phyloP scores from a whole-genome alignment of 805 yeast species.

The Metschnikowia anglica region DNA sequence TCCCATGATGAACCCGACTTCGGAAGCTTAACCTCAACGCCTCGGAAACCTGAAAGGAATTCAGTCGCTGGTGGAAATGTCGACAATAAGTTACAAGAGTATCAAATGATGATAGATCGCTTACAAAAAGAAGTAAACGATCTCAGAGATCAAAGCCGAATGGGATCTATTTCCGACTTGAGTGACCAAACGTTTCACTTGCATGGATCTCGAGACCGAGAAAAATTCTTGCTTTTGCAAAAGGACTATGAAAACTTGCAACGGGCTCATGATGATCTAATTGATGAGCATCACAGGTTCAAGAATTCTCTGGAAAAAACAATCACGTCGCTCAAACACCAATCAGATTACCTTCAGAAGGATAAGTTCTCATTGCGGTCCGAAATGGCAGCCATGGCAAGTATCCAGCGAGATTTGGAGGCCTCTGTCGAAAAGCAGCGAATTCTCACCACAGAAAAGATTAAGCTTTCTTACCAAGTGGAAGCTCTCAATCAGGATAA shows the following conservation, averaged over 20 bases:
- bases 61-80: conserved; percentile 20
- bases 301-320: conserved; percentile 12
- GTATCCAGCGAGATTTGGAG: conserved; percentile 38
- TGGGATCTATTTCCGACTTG: conserved; percentile 13
- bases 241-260: conserved; percentile 18
- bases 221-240: conserved; percentile 13
- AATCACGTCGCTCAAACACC: conserved; percentile 14
- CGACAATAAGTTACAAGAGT: conserved; percentile 30
- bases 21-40: conserved; percentile 2
- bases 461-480: conserved; percentile 39
- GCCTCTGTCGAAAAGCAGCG: conserved; percentile 46
- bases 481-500: conserved; percentile 43
- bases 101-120: conserved; percentile 31
- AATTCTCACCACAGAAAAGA: conserved; percentile 43
- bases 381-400: conserved; percentile 23
- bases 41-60: background rate
- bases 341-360: conserved; percentile 14
- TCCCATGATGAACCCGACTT: background rate
- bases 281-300: conserved; percentile 11
- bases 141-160: conserved; percentile 22
- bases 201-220: conserved; percentile 10
- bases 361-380: conserved; percentile 14
- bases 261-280: conserved; percentile 12
- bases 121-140: conserved; percentile 34
- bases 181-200: conserved; percentile 6